phyloP scores from a whole-genome alignment of 371 early-diverging fungal species.

The Haplosporangium sp. region DNA sequence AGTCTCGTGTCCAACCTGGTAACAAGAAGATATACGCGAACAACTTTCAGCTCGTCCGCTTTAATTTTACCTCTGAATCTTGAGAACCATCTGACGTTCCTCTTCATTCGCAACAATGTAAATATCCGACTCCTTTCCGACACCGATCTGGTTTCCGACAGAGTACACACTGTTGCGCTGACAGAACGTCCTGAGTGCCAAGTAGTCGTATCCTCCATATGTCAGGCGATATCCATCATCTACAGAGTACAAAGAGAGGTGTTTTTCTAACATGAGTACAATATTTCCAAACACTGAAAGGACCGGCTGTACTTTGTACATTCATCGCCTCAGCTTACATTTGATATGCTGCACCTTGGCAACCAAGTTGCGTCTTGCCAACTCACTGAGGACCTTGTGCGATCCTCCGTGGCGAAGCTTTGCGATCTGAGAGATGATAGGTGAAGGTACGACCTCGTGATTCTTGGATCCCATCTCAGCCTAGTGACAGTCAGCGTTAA shows the following conservation, averaged over 20 bases:
- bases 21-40: no score
- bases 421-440: conserved; percentile 90
- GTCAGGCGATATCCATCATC: conserved; percentile 98
- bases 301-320: neutral
- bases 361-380: conserved; percentile 91
- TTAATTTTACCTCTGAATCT: conserved; percentile 84
- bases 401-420: conserved; percentile 87
- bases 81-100: conserved; percentile 87
- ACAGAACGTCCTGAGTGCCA: conserved; percentile 95
- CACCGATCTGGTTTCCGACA: conserved; percentile 99
- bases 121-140: conserved; percentile 99
- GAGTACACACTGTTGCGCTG: conserved; percentile 91
- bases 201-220: conserved; percentile 99
- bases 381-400: conserved; percentile 84
- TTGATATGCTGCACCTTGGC: conserved; percentile 87
- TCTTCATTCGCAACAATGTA: conserved; percentile 95
- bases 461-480: conserved; percentile 97
- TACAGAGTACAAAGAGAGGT: conserved; percentile 23
- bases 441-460: conserved; percentile 96
- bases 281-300: neutral
- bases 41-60: no score
- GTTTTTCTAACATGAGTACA: neutral
- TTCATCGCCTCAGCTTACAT: conserved; percentile 60
- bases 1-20: no score
- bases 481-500: conserved; percentile 49